phyloP scores from a whole-genome alignment of 2,329 filamentous ascomycete species.

The Exophiala sp. region DNA sequence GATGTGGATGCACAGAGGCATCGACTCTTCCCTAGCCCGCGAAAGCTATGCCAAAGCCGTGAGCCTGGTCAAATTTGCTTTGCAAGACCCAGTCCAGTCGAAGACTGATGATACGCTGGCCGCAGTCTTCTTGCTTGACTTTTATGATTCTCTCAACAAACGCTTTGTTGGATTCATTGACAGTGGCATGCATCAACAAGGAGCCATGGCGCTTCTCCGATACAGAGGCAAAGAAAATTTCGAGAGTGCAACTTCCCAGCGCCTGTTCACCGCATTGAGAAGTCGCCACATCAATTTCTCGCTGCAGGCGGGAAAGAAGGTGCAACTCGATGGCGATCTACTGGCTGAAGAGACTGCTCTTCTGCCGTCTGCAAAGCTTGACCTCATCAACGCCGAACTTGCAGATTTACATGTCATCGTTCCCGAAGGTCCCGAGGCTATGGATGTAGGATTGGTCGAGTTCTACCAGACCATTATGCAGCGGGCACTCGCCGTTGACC shows the following conservation, averaged over 20 bases:
- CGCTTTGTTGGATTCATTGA: conserved; percentile 19
- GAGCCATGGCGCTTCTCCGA: conserved; percentile 18
- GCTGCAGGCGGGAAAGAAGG: conserved; percentile 6
- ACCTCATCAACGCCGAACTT: conserved; percentile 18
- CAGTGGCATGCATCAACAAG: conserved; percentile 20
- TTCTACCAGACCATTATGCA: conserved; percentile 12
- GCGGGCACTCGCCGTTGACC: conserved; percentile 7
- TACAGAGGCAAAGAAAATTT: conserved; percentile 15
- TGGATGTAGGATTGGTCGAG: conserved; percentile 3
- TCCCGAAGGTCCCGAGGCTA: conserved; percentile 1
- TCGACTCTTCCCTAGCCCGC: conserved; percentile 14
- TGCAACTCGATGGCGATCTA: conserved; percentile 9
- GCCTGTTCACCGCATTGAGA: conserved; percentile 17
- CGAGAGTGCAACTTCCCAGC: conserved; percentile 13
- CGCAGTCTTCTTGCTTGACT: conserved; percentile 23
- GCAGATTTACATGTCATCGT: conserved; percentile 11
- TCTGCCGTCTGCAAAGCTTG: conserved; percentile 17
- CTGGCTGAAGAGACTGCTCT: conserved; percentile 8
- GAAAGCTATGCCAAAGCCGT: conserved; percentile 16
- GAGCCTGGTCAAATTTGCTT: conserved; percentile 1
- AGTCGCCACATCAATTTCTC: conserved; percentile 19
- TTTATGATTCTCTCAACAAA: conserved; percentile 21
- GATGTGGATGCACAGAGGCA: conserved; percentile 15
- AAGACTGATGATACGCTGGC: conserved; percentile 19
- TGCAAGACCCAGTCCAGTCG: conserved; percentile 11